phyloP scores from a whole-genome alignment of 352 stramenopile genomes.

The Peronospora farinosa region DNA sequence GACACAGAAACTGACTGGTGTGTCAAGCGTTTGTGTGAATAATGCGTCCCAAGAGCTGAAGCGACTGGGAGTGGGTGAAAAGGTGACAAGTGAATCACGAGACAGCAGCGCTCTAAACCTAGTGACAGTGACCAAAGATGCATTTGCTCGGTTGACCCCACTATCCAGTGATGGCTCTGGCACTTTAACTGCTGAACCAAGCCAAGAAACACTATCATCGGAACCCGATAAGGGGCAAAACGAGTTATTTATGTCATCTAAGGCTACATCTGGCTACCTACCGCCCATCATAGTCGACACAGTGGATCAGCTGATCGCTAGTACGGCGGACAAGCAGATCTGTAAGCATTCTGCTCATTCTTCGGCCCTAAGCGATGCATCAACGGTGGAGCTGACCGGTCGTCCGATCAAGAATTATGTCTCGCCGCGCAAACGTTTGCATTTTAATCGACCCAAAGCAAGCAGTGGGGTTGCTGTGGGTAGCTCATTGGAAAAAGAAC shows the following conservation, averaged over 20 bases:
- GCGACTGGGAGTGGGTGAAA: slow-evolving; percentile 31
- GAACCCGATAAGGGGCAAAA: neutral
- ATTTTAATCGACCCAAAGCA: slow-evolving; percentile 4
- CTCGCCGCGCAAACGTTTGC: slow-evolving; percentile 5
- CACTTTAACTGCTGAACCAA: slow-evolving; percentile 3
- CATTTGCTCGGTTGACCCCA: slow-evolving; percentile 13
- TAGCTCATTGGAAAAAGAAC: slow-evolving; percentile 8
- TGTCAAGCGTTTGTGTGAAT: slow-evolving; percentile 25
- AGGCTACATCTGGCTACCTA: neutral
- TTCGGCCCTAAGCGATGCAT: slow-evolving; percentile 23
- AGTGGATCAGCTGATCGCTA: slow-evolving; percentile 2
- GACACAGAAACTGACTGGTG: slow-evolving; percentile 19
- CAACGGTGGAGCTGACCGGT: slow-evolving; percentile 18
- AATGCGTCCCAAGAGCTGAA: slow-evolving; percentile 43
- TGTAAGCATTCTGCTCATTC: slow-evolving; percentile 5
- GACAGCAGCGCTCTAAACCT: slow-evolving; percentile 19
- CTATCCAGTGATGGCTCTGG: slow-evolving; percentile 7
- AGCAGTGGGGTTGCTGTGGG: neutral
- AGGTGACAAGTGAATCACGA: slow-evolving; percentile 5
- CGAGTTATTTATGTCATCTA: neutral
- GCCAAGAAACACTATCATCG: neutral
- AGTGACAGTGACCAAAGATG: slow-evolving; percentile 21
- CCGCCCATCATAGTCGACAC: neutral
- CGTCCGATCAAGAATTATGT: slow-evolving; percentile 18
- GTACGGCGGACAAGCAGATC: slow-evolving; percentile 6